Conservation (phyloP, 2,329 filamentous ascomycete genomes). For the Aspergillus versicolor region DNA sequence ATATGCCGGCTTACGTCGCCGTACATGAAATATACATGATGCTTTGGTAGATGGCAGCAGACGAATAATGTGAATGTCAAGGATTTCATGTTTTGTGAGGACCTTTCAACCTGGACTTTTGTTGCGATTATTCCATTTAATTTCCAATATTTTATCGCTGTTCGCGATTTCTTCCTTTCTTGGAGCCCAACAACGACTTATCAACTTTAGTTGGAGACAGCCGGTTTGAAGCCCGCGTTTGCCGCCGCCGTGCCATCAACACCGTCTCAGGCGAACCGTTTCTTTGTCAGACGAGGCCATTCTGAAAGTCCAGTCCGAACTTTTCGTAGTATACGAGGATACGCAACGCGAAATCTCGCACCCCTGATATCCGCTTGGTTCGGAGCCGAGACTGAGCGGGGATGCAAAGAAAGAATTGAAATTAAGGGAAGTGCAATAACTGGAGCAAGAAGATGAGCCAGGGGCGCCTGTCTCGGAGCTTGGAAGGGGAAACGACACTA, state of each 20-base stretch:
- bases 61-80: neutral
- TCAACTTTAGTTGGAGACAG: neutral
- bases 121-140: neutral
- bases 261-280: neutral
- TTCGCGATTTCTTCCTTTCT: neutral
- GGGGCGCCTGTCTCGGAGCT: slow-evolving; percentile 7
- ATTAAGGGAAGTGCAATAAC: neutral
- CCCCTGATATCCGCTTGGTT: neutral
- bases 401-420: neutral
- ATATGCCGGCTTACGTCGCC: slow-evolving; percentile 6
- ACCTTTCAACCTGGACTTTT: neutral
- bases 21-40: slow-evolving; percentile 10
- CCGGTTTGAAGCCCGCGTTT: slow-evolving; percentile 2
- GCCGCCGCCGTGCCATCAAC: neutral
- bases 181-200: neutral
- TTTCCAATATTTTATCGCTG: neutral
- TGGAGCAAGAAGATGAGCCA: slow-evolving; percentile 1
- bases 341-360: neutral
- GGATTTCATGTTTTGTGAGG: neutral
- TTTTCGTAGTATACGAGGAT: neutral
- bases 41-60: neutral
- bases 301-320: neutral
- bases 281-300: neutral
- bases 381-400: neutral
- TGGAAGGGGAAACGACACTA: neutral